Evolutionary conservation across 1,284 basidiomycete genomes (phyloP), one percentile per base, ranked within the genome.

Genomic region (Ustilago bromivora): DNA sequence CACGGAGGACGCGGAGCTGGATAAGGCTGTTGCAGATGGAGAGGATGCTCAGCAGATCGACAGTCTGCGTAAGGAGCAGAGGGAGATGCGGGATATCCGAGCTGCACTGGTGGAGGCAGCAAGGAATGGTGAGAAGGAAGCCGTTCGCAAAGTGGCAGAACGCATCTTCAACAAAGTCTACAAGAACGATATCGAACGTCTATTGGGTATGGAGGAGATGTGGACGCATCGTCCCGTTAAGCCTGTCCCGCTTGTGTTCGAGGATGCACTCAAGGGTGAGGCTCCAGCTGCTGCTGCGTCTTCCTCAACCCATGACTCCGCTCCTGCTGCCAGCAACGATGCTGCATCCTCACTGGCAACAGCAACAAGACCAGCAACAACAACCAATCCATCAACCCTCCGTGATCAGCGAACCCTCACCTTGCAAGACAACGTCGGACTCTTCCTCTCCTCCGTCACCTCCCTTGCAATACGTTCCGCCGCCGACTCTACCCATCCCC

Each of bases 171-270:
- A 94, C 71, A 98, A 98, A 90, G 92, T 98, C 10, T 99, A 96
- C 88, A 89, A 92, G 74, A 87, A 90, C 1, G 97, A 99, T 81
- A 94, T 98, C 78, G 89, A 91, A 66, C 93, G 97, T 57, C 89
- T 99, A 1, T 88, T 99, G 13, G 90, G 90, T 13, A 99, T 99
- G 97, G 89, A 92, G n/a, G 96, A 98, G 82, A 98, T 99, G 95
- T 99, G 97, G 97, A 92, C 91, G 54, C 90, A 92, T 10, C 91
- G 97, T 34, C 71, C 71, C 1, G 90, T 91, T 31, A 92, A 92
- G 73, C 97, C 97, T 0, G 90, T 90, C 0, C 92, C 96, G 1
- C 90, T 99, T 38, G 91, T 94, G 66, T 95, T 92, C 80, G 91
- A 93, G 92, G 97, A 81, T 90, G 84, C 88, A 6, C 53, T 71